These are phyloP conservation scores for Mrakia blollopis DNA, from an alignment of 768 basidiomycete genomes.

Conservation along the genomic window DNA sequence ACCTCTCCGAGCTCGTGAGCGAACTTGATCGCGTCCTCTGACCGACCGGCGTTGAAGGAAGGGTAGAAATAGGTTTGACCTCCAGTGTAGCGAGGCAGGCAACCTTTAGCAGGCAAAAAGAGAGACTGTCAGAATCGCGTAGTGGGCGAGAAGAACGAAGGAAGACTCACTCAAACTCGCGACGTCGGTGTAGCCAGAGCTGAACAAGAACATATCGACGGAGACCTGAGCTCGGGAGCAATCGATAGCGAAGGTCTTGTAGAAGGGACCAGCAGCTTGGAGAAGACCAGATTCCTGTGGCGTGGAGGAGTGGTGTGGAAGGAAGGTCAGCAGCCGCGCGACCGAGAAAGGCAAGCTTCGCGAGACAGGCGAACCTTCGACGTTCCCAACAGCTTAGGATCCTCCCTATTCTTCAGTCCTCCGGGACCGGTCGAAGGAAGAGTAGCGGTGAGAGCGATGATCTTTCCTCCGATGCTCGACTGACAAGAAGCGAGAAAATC, in stretches of 20 bases:
- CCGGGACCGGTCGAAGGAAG: conserved; percentile 85
- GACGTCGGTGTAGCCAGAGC: conserved; percentile 87
- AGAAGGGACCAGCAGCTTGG: conserved; percentile 89
- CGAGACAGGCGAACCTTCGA: conserved; percentile 59
- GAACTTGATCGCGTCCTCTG: conserved; percentile 97
- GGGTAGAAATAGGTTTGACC: conserved; percentile 99
- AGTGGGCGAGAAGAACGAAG: not conserved
- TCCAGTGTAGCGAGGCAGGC: conserved; percentile 91
- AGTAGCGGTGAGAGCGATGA: conserved; percentile 76
- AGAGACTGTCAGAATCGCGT: not conserved
- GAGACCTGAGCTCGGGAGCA: conserved; percentile 95
- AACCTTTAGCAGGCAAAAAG: conserved; percentile 52
- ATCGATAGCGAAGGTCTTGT: conserved; percentile 98
- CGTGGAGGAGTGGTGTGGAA: not conserved
- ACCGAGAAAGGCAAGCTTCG: not conserved
- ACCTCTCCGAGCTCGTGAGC: conserved; percentile 95
- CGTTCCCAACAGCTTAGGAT: conserved; percentile 91
- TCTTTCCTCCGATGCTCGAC: conserved; percentile 91
- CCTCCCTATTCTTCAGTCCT: conserved; percentile 90
- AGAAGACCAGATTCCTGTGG: conserved; percentile 79
- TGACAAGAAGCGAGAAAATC: conserved; percentile 41
- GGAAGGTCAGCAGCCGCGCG: not conserved
- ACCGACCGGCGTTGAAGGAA: conserved; percentile 87
- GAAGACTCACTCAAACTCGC: conserved; percentile 69
- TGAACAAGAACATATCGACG: conserved; percentile 99